Evolutionary conservation across 2,329 filamentous ascomycete genomes (phyloP).

Genomic region (Colletotrichum plurivorum): DNA sequence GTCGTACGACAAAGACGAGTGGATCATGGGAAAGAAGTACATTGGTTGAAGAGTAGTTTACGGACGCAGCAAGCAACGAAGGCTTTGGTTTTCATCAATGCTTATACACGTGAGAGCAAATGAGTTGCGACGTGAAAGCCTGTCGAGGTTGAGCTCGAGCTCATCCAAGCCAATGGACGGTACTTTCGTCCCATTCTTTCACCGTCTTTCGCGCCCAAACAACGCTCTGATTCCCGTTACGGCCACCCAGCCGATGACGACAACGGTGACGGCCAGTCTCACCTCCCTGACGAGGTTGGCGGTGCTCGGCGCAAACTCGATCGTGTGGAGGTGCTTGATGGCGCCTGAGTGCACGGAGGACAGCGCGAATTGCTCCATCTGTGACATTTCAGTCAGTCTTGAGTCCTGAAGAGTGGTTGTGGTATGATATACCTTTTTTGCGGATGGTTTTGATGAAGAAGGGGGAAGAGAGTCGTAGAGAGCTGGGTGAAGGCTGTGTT

Average conservation of each 20-base stretch:
- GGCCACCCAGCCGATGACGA: slow-evolving; percentile 36
- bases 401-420: too few relatives aligned
- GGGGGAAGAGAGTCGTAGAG: too few relatives aligned
- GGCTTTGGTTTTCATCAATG: too few relatives aligned
- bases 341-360: slow-evolving; percentile 32
- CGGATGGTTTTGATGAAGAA: not conserved
- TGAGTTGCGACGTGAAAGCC: not conserved
- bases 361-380: slow-evolving; percentile 38
- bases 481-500: not conserved
- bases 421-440: not conserved
- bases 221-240: slow-evolving; percentile 28
- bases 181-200: not conserved
- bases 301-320: slow-evolving; percentile 29
- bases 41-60: not conserved
- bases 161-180: too few relatives aligned
- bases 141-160: not conserved
- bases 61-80: not conserved
- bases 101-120: too few relatives aligned
- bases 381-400: not conserved
- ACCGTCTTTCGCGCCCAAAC: slow-evolving; percentile 1
- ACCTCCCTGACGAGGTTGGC: slow-evolving; percentile 23
- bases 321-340: slow-evolving; percentile 34
- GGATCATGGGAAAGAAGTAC: slow-evolving; percentile 32
- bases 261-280: slow-evolving; percentile 26
- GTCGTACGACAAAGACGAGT: slow-evolving; percentile 36